Conservation (phyloP, 768 basidiomycete genomes). For the Clitopilus passeckerianus region DNA sequence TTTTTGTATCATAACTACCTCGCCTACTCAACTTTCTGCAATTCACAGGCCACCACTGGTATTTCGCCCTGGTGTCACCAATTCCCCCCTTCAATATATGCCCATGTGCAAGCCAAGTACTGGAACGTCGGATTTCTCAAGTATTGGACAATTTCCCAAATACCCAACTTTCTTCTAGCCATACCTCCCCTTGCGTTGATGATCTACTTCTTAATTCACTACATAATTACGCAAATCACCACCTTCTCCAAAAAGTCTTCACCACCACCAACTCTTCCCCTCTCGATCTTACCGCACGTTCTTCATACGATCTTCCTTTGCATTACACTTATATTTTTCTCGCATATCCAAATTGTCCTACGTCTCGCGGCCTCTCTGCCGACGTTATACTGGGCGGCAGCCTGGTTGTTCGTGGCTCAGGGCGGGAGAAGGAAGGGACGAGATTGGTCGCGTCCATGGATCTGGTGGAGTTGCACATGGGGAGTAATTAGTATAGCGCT, state of each 20-base stretch:
- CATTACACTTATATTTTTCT: constrained; percentile 65
- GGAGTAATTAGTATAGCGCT: constrained; percentile 62
- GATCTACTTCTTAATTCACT: constrained; percentile 31
- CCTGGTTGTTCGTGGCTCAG: constrained; percentile 49
- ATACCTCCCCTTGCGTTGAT: constrained; percentile 60
- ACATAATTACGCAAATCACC: constrained; percentile 15
- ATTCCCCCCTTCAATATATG: constrained; percentile 67
- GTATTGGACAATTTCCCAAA: constrained; percentile 80
- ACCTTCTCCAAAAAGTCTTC: background rate
- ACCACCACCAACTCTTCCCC: constrained; percentile 26
- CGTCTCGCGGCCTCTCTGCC: constrained; percentile 76
- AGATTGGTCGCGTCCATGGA: constrained; percentile 53
- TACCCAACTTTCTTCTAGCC: constrained; percentile 86
- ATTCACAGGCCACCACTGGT: constrained; percentile 5
- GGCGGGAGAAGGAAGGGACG: constrained; percentile 16
- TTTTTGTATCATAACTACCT: constrained; percentile 67
- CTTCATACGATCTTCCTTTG: constrained; percentile 65
- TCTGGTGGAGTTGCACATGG: constrained; percentile 80
- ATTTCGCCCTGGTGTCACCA: constrained; percentile 60
- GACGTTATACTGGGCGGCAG: constrained; percentile 81
- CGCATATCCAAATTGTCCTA: constrained; percentile 85
- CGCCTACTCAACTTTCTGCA: constrained; percentile 70
- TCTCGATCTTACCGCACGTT: constrained; percentile 56
- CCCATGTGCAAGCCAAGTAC: constrained; percentile 76
- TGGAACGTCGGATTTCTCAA: constrained; percentile 84